These are phyloP conservation scores for Psidium friedrichsthalianum DNA, from an alignment of 345 rosid species.

Conservation along the genomic window DNA sequence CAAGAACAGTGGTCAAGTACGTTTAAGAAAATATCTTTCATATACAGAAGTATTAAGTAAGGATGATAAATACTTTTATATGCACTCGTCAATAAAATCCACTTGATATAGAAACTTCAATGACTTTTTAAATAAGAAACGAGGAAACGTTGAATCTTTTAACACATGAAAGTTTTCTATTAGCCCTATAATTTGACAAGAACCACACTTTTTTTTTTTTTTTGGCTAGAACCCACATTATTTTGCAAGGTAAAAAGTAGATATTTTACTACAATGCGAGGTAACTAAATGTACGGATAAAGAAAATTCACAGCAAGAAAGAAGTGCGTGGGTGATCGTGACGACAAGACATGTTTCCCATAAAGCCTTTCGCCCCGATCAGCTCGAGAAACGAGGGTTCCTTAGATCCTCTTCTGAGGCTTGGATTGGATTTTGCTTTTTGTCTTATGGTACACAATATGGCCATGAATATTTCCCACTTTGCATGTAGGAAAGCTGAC, in stretches of 20 bases:
- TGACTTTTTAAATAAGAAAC: no score
- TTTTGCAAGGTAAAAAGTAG: background rate
- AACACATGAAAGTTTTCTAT: no score
- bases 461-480: background rate
- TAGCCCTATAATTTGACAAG: no score
- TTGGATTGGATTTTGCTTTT: background rate
- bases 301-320: background rate
- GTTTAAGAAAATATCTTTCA: background rate
- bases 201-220: background rate
- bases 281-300: background rate
- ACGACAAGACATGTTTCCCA: background rate
- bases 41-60: background rate
- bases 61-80: background rate
- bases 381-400: background rate
- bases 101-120: background rate
- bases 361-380: background rate
- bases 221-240: background rate
- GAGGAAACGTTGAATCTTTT: no score
- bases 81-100: background rate
- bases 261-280: background rate
- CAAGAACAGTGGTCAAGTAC: background rate
- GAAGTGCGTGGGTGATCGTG: background rate
- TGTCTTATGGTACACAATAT: background rate
- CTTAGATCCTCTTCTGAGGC: background rate
- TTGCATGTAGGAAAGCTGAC: background rate